Conservation (phyloP, 139 green algal genomes). For the Tetraselmis striata region DNA sequence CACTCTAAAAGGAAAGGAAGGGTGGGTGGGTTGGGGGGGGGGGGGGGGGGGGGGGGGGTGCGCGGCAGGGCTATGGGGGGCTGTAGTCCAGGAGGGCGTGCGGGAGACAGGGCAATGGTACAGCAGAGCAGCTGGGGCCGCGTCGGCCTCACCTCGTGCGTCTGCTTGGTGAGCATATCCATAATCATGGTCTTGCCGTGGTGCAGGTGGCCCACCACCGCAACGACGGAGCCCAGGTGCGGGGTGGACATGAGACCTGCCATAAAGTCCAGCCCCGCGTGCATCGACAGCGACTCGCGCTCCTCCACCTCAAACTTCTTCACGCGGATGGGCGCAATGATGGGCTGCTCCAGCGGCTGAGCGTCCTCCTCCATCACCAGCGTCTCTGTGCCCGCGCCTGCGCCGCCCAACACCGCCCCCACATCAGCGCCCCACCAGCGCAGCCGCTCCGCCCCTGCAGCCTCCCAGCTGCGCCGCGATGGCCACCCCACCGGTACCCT, state of each 20-base stretch:
- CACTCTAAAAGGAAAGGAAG: too few relatives aligned
- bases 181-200: slow-evolving; percentile 95
- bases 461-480: too few relatives aligned
- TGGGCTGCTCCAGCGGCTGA: slow-evolving; percentile 92
- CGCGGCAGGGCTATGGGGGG: too few relatives aligned
- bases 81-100: too few relatives aligned
- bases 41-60: too few relatives aligned
- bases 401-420: slow-evolving; percentile 62
- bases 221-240: slow-evolving; percentile 71
- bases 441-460: too few relatives aligned
- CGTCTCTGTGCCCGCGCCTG: slow-evolving; percentile 59
- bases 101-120: too few relatives aligned
- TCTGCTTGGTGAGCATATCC: slow-evolving; percentile 98
- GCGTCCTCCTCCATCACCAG: slow-evolving; percentile 98
- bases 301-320: slow-evolving; percentile 67
- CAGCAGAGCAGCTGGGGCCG: too few relatives aligned
- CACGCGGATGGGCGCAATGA: slow-evolving; percentile 81
- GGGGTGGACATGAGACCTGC: slow-evolving; percentile 48
- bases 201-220: slow-evolving; percentile 90
- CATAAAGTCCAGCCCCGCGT: slow-evolving; percentile 76
- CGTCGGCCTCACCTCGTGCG: slow-evolving; percentile 59
- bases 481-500: too few relatives aligned
- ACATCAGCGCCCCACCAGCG: slow-evolving; percentile 61
- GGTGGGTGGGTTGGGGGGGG: too few relatives aligned
- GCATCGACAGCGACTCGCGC: slow-evolving; percentile 41